Percentiles rank a stretch among this genome's conserved stretches.
These are phyloP conservation scores for Lachnellula arida DNA, from an alignment of 2,329 filamentous ascomycete genomes.

Conservation along the genomic window DNA sequence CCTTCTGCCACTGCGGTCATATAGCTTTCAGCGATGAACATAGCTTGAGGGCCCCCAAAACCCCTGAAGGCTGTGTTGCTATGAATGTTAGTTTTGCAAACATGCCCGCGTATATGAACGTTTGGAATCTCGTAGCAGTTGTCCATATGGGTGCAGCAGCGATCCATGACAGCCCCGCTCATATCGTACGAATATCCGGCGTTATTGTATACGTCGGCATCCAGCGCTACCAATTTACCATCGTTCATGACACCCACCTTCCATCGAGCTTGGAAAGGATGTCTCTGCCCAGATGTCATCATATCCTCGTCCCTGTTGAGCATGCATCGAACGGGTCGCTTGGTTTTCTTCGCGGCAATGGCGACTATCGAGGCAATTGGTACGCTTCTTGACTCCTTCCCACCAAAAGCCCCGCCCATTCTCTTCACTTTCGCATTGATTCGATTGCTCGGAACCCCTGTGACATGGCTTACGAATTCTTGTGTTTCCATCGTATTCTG, in stretches of 20 bases:
- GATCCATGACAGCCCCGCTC: slow-evolving; percentile 74
- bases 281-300: slow-evolving; percentile 82
- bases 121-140: slow-evolving; percentile 88
- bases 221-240: slow-evolving; percentile 84
- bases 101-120: slow-evolving; percentile 74
- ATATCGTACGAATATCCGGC: slow-evolving; percentile 75
- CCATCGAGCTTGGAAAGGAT: slow-evolving; percentile 87
- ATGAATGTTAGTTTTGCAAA: slow-evolving; percentile 95
- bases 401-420: slow-evolving; percentile 90
- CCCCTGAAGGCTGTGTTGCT: slow-evolving; percentile 97
- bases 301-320: slow-evolving; percentile 96
- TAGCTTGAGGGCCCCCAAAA: slow-evolving; percentile 91
- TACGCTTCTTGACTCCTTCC: slow-evolving; percentile 89
- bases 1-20: slow-evolving; percentile 90
- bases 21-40: slow-evolving; percentile 87
- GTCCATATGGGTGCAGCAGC: slow-evolving; percentile 81
- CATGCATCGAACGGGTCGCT: slow-evolving; percentile 86
- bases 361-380: slow-evolving; percentile 68
- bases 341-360: slow-evolving; percentile 78
- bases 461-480: slow-evolving; percentile 80
- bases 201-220: slow-evolving; percentile 91
- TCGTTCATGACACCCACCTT: slow-evolving; percentile 95
- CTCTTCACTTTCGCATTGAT: slow-evolving; percentile 85
- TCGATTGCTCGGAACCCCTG: slow-evolving; percentile 79
- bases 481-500: slow-evolving; percentile 91